These are phyloP conservation scores for Lachancea mirantina DNA, from an alignment of 805 yeast species.

Conservation along the genomic window DNA sequence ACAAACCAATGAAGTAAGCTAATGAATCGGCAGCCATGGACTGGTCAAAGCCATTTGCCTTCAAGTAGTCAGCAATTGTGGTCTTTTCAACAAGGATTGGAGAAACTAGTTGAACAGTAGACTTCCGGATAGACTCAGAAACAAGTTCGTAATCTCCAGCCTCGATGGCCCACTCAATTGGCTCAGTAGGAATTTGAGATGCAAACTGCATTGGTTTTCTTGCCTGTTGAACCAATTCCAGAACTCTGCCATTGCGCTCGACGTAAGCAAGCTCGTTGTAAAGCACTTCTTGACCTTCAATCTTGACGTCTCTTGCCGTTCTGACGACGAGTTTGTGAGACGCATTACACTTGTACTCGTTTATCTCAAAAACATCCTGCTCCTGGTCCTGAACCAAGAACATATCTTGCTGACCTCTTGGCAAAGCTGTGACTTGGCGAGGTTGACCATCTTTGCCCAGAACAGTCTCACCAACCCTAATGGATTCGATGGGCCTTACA, in stretches of 20 bases:
- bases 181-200: constrained; percentile 9
- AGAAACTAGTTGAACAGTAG: constrained; percentile 31
- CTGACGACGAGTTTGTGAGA: constrained; percentile 35
- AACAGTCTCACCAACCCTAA: constrained; percentile 36
- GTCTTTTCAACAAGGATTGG: constrained; percentile 32
- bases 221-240: constrained; percentile 7
- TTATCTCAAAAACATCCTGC: no score
- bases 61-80: constrained; percentile 18
- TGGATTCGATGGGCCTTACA: constrained; percentile 30
- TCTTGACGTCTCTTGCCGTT: no score
- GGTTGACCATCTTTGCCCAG: constrained; percentile 41
- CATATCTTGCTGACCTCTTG: constrained; percentile 40
- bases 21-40: constrained; percentile 14
- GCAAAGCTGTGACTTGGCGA: constrained; percentile 37
- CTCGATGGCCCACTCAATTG: constrained; percentile 37
- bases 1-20: constrained; percentile 36
- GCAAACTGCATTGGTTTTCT: constrained; percentile 22
- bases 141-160: constrained; percentile 31
- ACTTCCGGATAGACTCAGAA: constrained; percentile 22
- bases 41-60: constrained; percentile 13
- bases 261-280: constrained; percentile 3
- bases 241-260: constrained; percentile 7
- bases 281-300: constrained; percentile 11
- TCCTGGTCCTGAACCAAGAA: constrained; percentile 30
- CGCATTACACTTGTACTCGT: constrained; percentile 31